Conservation (phyloP, 805 yeast species). For the Metschnikowia baotianmanensis region DNA sequence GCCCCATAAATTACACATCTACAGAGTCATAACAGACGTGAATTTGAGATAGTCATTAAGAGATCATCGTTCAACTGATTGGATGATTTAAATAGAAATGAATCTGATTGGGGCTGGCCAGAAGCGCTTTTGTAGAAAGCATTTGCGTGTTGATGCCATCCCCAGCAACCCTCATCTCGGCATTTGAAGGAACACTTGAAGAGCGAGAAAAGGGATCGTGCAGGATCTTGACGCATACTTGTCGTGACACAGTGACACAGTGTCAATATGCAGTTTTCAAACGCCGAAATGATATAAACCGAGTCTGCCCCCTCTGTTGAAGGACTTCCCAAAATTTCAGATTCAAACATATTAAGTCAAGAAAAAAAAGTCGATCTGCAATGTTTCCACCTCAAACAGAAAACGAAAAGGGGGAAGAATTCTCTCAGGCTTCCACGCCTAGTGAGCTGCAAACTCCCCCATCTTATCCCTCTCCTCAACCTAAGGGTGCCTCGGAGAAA, state of each 20-base stretch:
- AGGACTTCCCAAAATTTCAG: neutral
- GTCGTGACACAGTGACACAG: no score
- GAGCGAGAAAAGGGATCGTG: neutral
- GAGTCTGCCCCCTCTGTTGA: neutral
- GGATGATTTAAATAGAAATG: no score
- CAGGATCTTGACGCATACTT: neutral
- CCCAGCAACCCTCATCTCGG: neutral
- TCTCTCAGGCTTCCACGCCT: slow-evolving; percentile 3
- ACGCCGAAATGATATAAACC: slow-evolving; percentile 10
- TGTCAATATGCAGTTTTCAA: slow-evolving; percentile 6
- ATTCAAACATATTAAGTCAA: no score
- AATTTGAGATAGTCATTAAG: no score
- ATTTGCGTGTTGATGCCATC: neutral
- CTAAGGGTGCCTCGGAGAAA: neutral
- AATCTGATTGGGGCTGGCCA: no score
- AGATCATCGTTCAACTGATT: no score
- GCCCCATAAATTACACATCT: no score
- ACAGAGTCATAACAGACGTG: no score
- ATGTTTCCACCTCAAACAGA: slow-evolving; percentile 6
- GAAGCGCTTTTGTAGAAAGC: no score
- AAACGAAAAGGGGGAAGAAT: slow-evolving; percentile 6
- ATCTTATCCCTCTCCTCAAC: slow-evolving; percentile 4
- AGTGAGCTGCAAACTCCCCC: slow-evolving; percentile 5
- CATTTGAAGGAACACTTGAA: neutral
- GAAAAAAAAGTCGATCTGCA: no score